Conservation (phyloP, 495 filamentous ascomycete species). For the Podospora comata region DNA sequence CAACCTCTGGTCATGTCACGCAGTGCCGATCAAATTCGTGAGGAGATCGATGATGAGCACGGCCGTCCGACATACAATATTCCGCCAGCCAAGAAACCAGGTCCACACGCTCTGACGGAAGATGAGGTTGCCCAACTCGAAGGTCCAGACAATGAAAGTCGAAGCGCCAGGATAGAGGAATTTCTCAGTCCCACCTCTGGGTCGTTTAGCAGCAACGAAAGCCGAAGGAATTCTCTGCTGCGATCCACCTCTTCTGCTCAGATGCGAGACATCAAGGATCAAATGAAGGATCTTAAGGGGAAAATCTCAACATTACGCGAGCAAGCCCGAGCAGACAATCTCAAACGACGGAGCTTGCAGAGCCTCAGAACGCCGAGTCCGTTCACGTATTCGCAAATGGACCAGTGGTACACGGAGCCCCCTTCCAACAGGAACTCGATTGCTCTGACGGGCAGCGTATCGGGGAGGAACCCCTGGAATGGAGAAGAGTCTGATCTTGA, state of each 20-base stretch:
- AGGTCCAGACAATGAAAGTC: conserved; percentile 24
- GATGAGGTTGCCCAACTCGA: conserved; percentile 35
- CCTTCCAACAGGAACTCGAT: conserved; percentile 28
- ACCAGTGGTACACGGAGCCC: conserved; percentile 66
- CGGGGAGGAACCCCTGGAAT: conserved; percentile 33
- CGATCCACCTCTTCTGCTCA: conserved; percentile 61
- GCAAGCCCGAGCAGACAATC: conserved; percentile 75
- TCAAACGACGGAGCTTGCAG: conserved; percentile 79
- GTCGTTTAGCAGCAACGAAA: conserved; percentile 28
- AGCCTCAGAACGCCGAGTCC: conserved; percentile 82
- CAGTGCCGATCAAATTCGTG: conserved; percentile 38
- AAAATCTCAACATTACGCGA: conserved; percentile 82
- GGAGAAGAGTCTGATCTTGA: conserved; percentile 37
- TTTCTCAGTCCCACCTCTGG: conserved; percentile 43
- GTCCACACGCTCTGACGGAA: conserved; percentile 40
- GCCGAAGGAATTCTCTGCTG: conserved; percentile 37
- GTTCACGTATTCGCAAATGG: conserved; percentile 66
- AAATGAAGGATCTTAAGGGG: conserved; percentile 91
- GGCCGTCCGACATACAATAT: conserved; percentile 23
- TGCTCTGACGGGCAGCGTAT: conserved; percentile 16
- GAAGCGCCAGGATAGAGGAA: conserved; percentile 31
- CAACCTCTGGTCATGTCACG: conserved; percentile 39
- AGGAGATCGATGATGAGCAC: conserved; percentile 22
- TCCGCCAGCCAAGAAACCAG: conserved; percentile 23
- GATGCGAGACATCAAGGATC: conserved; percentile 80